Evolutionary conservation across 164 flowering plant species (phyloP), one percentile per base, ranked within the genome.

Genomic region (Chloranthus sessilifolius): DNA sequence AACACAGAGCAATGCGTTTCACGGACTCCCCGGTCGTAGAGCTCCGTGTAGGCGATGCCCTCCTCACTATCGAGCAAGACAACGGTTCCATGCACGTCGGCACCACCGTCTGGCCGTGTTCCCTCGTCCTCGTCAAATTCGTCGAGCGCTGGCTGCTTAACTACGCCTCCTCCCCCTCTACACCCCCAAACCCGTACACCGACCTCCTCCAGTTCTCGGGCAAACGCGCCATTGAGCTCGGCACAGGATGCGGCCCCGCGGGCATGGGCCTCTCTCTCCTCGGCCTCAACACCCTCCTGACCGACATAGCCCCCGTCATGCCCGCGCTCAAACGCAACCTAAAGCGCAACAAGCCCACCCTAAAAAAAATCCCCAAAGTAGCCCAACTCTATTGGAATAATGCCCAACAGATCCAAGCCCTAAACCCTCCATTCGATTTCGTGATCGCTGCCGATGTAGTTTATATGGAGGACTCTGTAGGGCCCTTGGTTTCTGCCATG

Each of bases 71-170:
- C 69, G 80, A 85, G 51, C 96, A 91, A 68, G 96, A 88, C 84
- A 92, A 91, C 55, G 76, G 65, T 20, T 79, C 96, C 38, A 69
- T 92, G 75, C 95, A 92, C 81, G 96, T 92, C 33, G 94, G 98
- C 68, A 92, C 98, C 62, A 74, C 87, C 72, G 95, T 92, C 26
- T 92, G 96, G 98, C 95, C 94, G 2, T 80, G 87, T 58, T 88
- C 98, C 21, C 81, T 92, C 49, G 84, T 92, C 71, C 90, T 92
- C 62, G 85, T 80, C 79, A 92, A 92, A 47, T 92, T 92, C 86
- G 69, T 68, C 55, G 96, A 88, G 20, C 96, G 95, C 47, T 85
- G 94, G 92, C 47, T 60, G 51, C 56, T 21, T 12, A 21, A 69
- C 3, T 46, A 29, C 5, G 1, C 53, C 47, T 21, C 64, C 39